Percentiles rank a stretch among this genome's conserved stretches.
These are phyloP conservation scores for Thelonectria rubi DNA, from an alignment of 2,329 filamentous ascomycete species.

Conservation along the genomic window DNA sequence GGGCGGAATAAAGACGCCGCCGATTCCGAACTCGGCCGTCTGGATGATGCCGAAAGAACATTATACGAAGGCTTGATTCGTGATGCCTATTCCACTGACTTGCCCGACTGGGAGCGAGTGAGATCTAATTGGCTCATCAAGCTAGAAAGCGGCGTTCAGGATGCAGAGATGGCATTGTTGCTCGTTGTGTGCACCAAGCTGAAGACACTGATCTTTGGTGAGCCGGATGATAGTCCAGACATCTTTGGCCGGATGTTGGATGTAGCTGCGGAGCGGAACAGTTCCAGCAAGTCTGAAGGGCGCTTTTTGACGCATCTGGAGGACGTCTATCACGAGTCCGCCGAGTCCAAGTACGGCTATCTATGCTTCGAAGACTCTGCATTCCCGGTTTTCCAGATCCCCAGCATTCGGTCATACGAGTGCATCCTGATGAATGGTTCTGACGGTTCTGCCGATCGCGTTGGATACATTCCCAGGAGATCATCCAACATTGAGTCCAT, in stretches of 20 bases:
- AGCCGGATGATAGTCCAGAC: not conserved
- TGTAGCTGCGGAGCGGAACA: not conserved
- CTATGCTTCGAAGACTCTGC: not conserved
- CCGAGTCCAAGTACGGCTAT: constrained; percentile 3
- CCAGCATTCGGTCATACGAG: constrained; percentile 14
- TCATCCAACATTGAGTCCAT: constrained; percentile 12
- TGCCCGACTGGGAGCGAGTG: not conserved
- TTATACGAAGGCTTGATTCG: not conserved
- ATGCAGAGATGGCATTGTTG: constrained; percentile 5
- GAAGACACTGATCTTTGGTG: not conserved
- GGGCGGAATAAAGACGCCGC: not conserved
- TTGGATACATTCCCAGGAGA: not conserved
- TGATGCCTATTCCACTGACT: not conserved
- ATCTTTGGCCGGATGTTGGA: not conserved
- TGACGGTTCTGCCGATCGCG: not conserved
- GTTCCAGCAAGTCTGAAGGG: not conserved
- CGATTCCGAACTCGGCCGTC: not conserved
- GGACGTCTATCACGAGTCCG: constrained; percentile 4
- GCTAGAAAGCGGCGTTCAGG: not conserved
- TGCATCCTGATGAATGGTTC: not conserved
- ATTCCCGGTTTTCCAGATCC: not conserved
- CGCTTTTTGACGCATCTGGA: not conserved
- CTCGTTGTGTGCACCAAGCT: constrained; percentile 1
- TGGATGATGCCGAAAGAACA: not conserved
- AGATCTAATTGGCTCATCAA: constrained; percentile 4